Base-by-base conservation (phyloP, 345 rosid species). In the Clarkia xantiana region DNA sequence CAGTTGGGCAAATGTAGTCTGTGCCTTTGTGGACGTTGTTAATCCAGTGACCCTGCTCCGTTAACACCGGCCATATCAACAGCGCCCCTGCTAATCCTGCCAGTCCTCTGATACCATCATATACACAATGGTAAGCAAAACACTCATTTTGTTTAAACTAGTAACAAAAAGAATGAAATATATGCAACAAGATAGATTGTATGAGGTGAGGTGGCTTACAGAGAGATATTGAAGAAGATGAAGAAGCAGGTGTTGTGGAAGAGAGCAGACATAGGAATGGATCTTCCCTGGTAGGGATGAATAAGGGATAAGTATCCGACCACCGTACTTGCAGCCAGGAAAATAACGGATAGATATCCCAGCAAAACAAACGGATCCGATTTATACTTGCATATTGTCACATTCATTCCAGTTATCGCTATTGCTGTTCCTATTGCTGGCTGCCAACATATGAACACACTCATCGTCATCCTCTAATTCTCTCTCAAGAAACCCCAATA, bases 321-420 rank as follows among this genome's bases (percentile, higher is more conserved):
- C 12, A 48, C 50, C 1, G 84, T 56, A 29, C 77, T 61, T 8
- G 76, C 64, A 2, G 72, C 12, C 42, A 86, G 94, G 59, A 80
- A 86, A 4, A 60, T 80, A 50, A 83, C 71, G n/a, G 96, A 83
- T 25, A 86, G 66, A 60, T 75, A 83, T 15, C 96, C 96, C 57
- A 83, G 70, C 25, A 47, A 69, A 20, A 86, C 86, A 4, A 80
- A 62, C 3, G 90, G 87, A 71, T 86, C 96, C 12, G 80, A 68
- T 47, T 89, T 80, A 66, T 83, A 86, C 62, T 83, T 80, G 90
- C 96, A 86, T 20, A 83, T 72, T 44, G 79, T 76, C 25, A 71
- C 73, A 45, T 59, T 89, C 45, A 79, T 86, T 29, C 80, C 81
- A 0, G 54, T 41, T 4, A 86, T 49, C 16, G 15, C 10, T 9